phyloP scores from a whole-genome alignment of 352 stramenopile species.

The Thalassiosira mediterranea region DNA sequence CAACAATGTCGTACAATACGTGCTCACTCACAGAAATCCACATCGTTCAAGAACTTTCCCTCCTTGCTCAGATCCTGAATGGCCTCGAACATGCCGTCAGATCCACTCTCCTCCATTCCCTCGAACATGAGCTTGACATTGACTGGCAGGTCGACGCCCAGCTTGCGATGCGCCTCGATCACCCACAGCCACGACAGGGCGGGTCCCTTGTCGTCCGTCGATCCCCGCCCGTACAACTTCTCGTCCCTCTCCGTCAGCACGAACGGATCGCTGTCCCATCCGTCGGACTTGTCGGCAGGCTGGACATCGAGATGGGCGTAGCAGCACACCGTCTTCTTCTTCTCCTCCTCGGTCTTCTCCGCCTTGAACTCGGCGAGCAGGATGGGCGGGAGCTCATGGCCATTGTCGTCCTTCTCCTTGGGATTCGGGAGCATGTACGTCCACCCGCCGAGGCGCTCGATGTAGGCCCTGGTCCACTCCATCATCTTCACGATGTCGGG shows the following conservation, averaged over 20 bases:
- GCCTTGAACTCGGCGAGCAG: conserved; percentile 67
- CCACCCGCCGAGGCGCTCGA: conserved; percentile 63
- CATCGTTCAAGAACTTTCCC: conserved; percentile 74
- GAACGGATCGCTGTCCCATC: conserved; percentile 85
- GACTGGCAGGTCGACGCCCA: conserved; percentile 72
- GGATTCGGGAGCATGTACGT: conserved; percentile 65
- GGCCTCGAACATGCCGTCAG: conserved; percentile 76
- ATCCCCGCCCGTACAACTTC: conserved; percentile 82
- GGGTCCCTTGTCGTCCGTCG: conserved; percentile 85
- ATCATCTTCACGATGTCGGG: conserved; percentile 75
- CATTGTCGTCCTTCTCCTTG: conserved; percentile 42
- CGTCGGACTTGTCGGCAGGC: conserved; percentile 77
- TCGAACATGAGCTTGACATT: conserved; percentile 84
- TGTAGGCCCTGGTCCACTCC: conserved; percentile 68
- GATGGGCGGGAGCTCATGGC: conserved; percentile 68
- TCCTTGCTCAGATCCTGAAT: conserved; percentile 68
- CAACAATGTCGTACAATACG: too few species aligned
- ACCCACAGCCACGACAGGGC: conserved; percentile 82
- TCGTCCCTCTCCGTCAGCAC: conserved; percentile 80
- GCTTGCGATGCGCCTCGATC: conserved; percentile 70
- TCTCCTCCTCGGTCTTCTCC: conserved; percentile 12
- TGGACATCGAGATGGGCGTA: conserved; percentile 86
- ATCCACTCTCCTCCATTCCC: conserved; percentile 83
- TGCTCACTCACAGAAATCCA: conserved; percentile 65
- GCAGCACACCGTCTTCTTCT: conserved; percentile 81